Conservation (phyloP, 306 rosid species). For the Quillaja saponaria region DNA sequence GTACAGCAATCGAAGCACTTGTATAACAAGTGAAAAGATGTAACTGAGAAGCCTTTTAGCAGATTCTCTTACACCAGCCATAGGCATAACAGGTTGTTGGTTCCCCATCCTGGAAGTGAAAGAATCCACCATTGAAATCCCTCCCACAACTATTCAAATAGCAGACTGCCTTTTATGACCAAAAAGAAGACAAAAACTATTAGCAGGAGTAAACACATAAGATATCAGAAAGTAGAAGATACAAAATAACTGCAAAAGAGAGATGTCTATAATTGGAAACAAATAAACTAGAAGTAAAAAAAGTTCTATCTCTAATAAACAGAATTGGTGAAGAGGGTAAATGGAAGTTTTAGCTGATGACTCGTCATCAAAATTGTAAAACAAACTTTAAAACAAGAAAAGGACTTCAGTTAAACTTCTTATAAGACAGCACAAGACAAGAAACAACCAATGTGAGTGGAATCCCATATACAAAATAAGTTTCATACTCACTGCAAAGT, state of each 20-base stretch:
- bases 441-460: constrained; percentile 1
- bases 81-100: constrained; percentile 61
- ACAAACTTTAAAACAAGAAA: not conserved
- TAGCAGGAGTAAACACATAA: constrained; percentile 22
- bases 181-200: constrained; percentile 31
- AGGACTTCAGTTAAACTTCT: not conserved
- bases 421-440: not conserved
- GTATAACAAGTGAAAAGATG: not conserved
- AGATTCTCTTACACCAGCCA: constrained; percentile 69
- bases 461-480: constrained; percentile 7
- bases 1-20: not conserved
- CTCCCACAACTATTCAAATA: constrained; percentile 65
- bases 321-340: not conserved
- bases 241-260: not conserved
- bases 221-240: not conserved
- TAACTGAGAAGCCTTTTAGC: not conserved
- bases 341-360: not conserved
- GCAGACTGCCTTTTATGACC: constrained; percentile 75
- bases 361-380: not conserved
- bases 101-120: constrained; percentile 82
- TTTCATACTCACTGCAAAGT: constrained; percentile 63
- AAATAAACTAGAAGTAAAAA: not conserved
- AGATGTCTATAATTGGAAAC: not conserved
- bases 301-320: not conserved
- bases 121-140: constrained; percentile 82